phyloP scores from a whole-genome alignment of 352 stramenopile species.

The Phytophthora pistaciae region DNA sequence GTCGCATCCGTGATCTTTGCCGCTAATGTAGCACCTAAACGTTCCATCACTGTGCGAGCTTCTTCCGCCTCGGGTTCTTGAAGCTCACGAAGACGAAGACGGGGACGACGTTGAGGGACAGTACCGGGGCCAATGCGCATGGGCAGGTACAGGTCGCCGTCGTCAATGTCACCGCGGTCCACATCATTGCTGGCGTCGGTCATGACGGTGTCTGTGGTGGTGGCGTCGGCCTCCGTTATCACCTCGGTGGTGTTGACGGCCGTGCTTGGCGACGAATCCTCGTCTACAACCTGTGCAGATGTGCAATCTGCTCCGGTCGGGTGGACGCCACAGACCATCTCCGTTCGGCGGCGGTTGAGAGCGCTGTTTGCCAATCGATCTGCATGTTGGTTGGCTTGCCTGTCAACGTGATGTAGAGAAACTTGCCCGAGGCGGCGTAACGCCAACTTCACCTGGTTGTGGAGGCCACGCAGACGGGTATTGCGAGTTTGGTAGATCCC shows the following conservation, averaged over 20 bases:
- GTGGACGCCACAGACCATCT: conserved; percentile 7
- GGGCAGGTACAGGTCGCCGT: conserved; percentile 14
- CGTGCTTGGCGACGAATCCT: too few species aligned
- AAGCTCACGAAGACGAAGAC: conserved; percentile 13
- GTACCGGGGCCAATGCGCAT: conserved; percentile 8
- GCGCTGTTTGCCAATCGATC: conserved; percentile 24
- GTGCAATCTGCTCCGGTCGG: background rate
- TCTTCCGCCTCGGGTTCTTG: conserved; percentile 1
- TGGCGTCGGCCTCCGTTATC: too few species aligned
- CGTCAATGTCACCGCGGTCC: conserved; percentile 12
- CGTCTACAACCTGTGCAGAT: background rate
- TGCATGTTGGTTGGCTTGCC: conserved; percentile 23
- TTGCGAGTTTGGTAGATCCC: conserved; percentile 8
- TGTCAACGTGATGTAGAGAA: conserved; percentile 29
- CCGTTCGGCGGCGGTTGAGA: background rate
- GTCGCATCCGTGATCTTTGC: conserved; percentile 18
- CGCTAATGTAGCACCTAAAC: background rate
- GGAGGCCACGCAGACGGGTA: background rate
- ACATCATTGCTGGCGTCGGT: background rate
- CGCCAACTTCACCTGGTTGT: background rate
- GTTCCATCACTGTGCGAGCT: background rate
- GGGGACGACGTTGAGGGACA: background rate
- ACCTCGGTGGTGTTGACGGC: too few species aligned
- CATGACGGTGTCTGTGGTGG: background rate
- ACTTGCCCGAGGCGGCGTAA: background rate